Conservation (phyloP, 352 stramenopile species). For the Phytophthora citrophthora region DNA sequence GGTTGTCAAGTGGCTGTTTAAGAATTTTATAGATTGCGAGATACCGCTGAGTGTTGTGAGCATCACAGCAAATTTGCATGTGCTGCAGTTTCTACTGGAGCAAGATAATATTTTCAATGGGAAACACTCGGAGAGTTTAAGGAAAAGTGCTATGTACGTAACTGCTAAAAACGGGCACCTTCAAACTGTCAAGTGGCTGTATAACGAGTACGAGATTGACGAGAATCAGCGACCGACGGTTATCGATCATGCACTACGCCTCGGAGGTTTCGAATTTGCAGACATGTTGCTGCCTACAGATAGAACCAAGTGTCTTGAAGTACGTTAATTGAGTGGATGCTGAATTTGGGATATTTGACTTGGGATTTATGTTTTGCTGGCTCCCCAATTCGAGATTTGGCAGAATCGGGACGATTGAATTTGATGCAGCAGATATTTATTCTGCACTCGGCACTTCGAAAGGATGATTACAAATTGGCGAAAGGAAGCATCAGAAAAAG, state of each 20-base stretch:
- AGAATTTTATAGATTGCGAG: background rate
- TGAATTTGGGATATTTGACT: constrained; percentile 13
- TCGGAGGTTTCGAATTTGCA: background rate
- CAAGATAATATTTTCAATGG: background rate
- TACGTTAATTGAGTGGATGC: constrained; percentile 26
- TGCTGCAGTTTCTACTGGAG: constrained; percentile 4
- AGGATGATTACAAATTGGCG: background rate
- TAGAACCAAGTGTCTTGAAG: constrained; percentile 5
- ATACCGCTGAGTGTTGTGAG: background rate
- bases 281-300: constrained; percentile 1
- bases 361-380: background rate
- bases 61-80: background rate
- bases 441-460: background rate
- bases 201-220: background rate
- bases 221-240: background rate
- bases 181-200: background rate
- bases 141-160: background rate
- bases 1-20: constrained; percentile 9
- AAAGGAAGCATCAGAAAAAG: background rate
- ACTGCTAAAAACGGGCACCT: background rate
- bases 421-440: constrained; percentile 21
- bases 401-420: constrained; percentile 1
- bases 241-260: background rate
- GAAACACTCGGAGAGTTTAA: constrained; percentile 1
- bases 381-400: constrained; percentile 8